phyloP scores from a whole-genome alignment of 2,329 filamentous ascomycete genomes.

The Plectosphaerella plurivora region DNA sequence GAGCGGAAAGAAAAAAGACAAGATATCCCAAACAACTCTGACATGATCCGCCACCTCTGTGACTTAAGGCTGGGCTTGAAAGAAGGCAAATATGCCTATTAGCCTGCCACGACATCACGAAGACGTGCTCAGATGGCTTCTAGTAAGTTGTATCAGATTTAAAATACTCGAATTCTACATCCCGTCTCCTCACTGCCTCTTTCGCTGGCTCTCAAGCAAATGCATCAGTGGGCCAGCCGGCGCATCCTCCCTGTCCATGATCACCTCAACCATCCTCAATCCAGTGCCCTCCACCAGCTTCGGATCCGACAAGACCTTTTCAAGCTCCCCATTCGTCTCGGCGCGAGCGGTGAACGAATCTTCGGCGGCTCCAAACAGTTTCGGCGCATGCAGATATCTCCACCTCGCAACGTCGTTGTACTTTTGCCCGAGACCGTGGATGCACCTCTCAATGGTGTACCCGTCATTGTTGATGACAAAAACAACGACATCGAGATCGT shows the following conservation, averaged over 20 bases:
- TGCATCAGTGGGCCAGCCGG: constrained; percentile 16
- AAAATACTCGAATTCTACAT: too few species aligned
- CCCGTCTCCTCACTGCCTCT: background rate
- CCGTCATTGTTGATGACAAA: constrained; percentile 57
- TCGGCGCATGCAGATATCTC: constrained; percentile 43
- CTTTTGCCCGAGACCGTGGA: constrained; percentile 45
- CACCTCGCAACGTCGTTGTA: constrained; percentile 55
- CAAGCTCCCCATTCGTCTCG: constrained; percentile 40
- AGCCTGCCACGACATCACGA: too few species aligned
- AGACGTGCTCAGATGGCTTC: too few species aligned
- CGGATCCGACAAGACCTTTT: constrained; percentile 22
- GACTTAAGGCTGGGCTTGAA: too few species aligned
- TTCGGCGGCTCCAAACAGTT: constrained; percentile 41
- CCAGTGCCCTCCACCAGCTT: constrained; percentile 14
- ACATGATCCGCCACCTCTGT: too few species aligned
- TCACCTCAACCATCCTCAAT: constrained; percentile 26
- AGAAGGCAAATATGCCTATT: too few species aligned
- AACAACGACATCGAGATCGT: constrained; percentile 41
- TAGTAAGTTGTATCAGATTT: too few species aligned
- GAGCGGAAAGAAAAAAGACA: too few species aligned
- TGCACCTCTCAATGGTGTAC: constrained; percentile 54
- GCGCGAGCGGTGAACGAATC: constrained; percentile 32
- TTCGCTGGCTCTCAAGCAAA: constrained; percentile 8
- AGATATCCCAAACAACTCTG: too few species aligned
- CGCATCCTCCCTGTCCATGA: constrained; percentile 25